Percentiles rank a stretch among this genome's conserved stretches.
These are phyloP conservation scores for Cercospora janseana DNA, from an alignment of 2,329 filamentous ascomycete genomes.

Conservation along the genomic window DNA sequence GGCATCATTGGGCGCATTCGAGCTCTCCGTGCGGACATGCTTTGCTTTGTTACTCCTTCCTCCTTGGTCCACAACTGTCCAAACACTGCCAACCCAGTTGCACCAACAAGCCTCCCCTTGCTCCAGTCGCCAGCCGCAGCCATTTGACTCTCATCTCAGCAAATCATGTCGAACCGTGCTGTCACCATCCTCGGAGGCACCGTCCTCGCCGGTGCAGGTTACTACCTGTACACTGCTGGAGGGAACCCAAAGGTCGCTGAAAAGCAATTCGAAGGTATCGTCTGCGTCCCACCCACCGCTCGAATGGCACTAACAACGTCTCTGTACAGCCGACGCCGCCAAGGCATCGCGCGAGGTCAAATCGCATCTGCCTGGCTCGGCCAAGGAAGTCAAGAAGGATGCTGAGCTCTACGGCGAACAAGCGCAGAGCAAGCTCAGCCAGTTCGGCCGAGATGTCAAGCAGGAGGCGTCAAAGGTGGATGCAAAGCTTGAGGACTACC, in stretches of 20 bases:
- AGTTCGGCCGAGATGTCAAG: slow-evolving; percentile 64
- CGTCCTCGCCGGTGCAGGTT: slow-evolving; percentile 67
- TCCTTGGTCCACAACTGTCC: not conserved
- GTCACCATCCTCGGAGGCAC: slow-evolving; percentile 51
- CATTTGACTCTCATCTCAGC: not conserved
- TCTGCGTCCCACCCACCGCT: not conserved
- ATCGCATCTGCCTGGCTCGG: slow-evolving; percentile 61
- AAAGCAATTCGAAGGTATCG: slow-evolving; percentile 79
- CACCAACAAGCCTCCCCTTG: not conserved
- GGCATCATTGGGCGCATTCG: slow-evolving; percentile 1
- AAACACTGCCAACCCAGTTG: not conserved
- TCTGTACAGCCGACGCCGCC: slow-evolving; percentile 68
- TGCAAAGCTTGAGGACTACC: slow-evolving; percentile 29
- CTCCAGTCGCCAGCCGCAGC: not conserved
- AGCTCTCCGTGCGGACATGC: not conserved
- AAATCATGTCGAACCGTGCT: slow-evolving; percentile 28
- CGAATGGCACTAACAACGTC: slow-evolving; percentile 3
- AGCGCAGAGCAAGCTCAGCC: slow-evolving; percentile 59
- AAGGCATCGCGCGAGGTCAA: slow-evolving; percentile 65
- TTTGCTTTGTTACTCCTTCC: slow-evolving; percentile 7
- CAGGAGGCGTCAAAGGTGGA: slow-evolving; percentile 39
- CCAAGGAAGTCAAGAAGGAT: slow-evolving; percentile 63
- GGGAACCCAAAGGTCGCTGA: slow-evolving; percentile 78
- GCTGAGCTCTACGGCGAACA: slow-evolving; percentile 41
- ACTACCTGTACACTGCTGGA: slow-evolving; percentile 88